Evolutionary conservation across 2,329 filamentous ascomycete genomes (phyloP).

Genomic region (Gremmenia infestans): DNA sequence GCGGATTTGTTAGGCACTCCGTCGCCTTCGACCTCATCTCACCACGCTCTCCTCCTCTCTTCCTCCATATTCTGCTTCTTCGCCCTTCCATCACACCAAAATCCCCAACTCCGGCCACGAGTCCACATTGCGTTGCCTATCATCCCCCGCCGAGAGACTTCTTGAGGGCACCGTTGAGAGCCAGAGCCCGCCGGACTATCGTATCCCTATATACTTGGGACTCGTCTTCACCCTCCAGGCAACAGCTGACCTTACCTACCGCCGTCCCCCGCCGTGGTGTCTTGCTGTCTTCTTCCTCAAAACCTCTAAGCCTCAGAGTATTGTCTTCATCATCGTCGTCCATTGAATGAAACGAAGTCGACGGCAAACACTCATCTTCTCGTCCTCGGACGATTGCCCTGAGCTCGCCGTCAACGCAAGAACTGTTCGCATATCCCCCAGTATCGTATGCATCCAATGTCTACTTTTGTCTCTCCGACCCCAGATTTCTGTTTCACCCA

Average conservation of each 20-base stretch:
- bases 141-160: not conserved
- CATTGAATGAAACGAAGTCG: not conserved
- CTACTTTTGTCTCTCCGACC: not conserved
- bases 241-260: slow-evolving; percentile 18
- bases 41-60: not conserved
- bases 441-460: slow-evolving; percentile 5
- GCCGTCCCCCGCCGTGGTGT: slow-evolving; percentile 1
- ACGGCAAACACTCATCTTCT: not conserved
- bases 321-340: not conserved
- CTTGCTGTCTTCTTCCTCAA: slow-evolving; percentile 1
- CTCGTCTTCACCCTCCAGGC: slow-evolving; percentile 12
- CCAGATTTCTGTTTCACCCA: not conserved
- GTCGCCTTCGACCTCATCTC: slow-evolving; percentile 10
- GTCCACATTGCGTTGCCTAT: slow-evolving; percentile 15
- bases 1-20: slow-evolving; percentile 11
- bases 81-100: slow-evolving; percentile 9
- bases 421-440: not conserved
- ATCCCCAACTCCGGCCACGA: slow-evolving; percentile 9
- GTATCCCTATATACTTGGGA: slow-evolving; percentile 18
- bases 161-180: not conserved
- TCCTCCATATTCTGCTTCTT: slow-evolving; percentile 1
- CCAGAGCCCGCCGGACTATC: slow-evolving; percentile 9
- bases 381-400: not conserved
- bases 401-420: not conserved
- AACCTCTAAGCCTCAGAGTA: not conserved